Base-by-base conservation (phyloP, 2,329 filamentous ascomycete genomes). In the Alternaria tenuissima region DNA sequence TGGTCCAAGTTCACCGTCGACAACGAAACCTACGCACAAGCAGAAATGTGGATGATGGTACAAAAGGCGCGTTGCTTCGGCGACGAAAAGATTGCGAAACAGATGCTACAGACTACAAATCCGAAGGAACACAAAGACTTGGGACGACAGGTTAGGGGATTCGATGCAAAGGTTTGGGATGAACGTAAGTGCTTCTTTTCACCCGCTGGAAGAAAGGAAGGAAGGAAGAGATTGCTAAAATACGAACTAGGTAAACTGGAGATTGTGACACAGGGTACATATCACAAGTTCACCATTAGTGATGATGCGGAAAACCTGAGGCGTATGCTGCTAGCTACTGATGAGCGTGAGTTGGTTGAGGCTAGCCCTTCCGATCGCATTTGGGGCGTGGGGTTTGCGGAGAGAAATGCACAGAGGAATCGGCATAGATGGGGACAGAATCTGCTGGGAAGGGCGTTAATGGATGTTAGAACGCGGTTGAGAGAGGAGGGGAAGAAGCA, bases 361-460 rank as follows among this genome's bases (percentile, higher is more conserved):
- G 79, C 80, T 4, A 77, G 74, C 28, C 86, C 88, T 11, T 81
- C 75, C 59, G 89, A 91, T 78, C 71, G 81, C 5, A 84, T 91
- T 55, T 91, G 89, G 89, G 89, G 89, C 1, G 79, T 91, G 46
- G 89, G 89, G 6, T 90, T 86, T 67, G 78, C 69, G 3, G 84
- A 82, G 7, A 78, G 76, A 18, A 78, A 83, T 68, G 88, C 88
- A 3, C 80, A 78, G 56, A 63, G 26, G 2, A 81, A 82, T 51
- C 81, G 83, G 48, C 71, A 77, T 18, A 65, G 74, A 3, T 91
- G 89, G 89, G 89, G 89, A 0, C 58, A 84, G 77, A 91, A 91
- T 76, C 70, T 90, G 58, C 73, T 91, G 47, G 89, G 89, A 0
- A 85, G 85, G 77, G 87, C 84, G 24, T 74, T 91, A 72, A 87